phyloP scores from a whole-genome alignment of 1,284 basidiomycete species.

The Irpex sp. region DNA sequence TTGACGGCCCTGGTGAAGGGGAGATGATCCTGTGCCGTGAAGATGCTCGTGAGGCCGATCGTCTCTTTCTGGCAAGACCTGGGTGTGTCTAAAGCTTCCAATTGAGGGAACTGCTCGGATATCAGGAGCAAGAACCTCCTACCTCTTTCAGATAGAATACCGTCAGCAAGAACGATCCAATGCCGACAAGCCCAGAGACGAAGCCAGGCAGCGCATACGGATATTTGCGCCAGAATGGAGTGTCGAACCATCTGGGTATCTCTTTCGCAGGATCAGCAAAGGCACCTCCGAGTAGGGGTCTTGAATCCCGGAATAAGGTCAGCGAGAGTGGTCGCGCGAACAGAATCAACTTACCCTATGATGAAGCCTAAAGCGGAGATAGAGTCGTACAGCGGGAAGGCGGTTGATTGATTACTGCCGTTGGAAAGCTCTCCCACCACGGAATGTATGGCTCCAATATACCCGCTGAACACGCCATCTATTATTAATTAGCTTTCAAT shows the following conservation, averaged over 20 bases:
- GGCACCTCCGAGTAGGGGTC: slow-evolving; percentile 62
- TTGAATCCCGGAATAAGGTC: slow-evolving; percentile 21
- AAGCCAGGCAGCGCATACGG: slow-evolving; percentile 62
- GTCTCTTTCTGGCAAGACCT: neutral
- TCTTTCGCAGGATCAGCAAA: slow-evolving; percentile 52
- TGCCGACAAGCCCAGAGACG: slow-evolving; percentile 35
- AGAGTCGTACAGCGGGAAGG: slow-evolving; percentile 60
- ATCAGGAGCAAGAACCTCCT: neutral
- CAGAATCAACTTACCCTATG: slow-evolving; percentile 40
- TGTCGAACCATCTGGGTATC: slow-evolving; percentile 41
- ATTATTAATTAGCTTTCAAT: neutral
- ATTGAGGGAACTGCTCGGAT: neutral
- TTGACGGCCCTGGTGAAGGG: neutral
- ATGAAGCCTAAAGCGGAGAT: slow-evolving; percentile 59
- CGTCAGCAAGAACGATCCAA: slow-evolving; percentile 27
- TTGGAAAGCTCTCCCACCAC: slow-evolving; percentile 67
- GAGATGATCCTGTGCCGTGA: neutral
- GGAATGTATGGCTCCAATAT: slow-evolving; percentile 57
- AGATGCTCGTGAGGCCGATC: neutral
- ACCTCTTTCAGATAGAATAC: slow-evolving; percentile 49
- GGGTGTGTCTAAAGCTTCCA: slow-evolving; percentile 16
- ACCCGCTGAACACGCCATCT: slow-evolving; percentile 48
- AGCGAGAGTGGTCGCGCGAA: neutral
- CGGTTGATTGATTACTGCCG: slow-evolving; percentile 54
- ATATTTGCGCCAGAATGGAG: slow-evolving; percentile 41